phyloP scores from a whole-genome alignment of 2,329 filamentous ascomycete species.

The Botrytis pseudocinerea region DNA sequence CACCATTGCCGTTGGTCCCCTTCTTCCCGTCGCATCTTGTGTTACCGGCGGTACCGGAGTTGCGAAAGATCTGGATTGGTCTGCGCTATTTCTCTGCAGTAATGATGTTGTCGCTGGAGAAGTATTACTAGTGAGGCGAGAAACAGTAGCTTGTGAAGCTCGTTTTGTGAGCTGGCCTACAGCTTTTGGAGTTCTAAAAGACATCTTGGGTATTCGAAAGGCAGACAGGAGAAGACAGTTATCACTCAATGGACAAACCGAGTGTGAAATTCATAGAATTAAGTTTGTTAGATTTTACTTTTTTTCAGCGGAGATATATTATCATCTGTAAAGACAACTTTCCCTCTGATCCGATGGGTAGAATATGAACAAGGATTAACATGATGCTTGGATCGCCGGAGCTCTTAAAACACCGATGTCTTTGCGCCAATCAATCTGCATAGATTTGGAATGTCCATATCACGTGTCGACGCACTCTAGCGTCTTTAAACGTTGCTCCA shows the following conservation, averaged over 20 bases:
- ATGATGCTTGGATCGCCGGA: slow-evolving; percentile 5
- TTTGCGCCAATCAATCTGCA: not conserved
- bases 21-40: slow-evolving; percentile 67
- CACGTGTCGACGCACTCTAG: slow-evolving; percentile 10
- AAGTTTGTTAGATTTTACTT: not conserved
- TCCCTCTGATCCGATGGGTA: slow-evolving; percentile 11
- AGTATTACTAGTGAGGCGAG: slow-evolving; percentile 36
- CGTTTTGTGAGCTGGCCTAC: slow-evolving; percentile 36
- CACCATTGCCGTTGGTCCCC: slow-evolving; percentile 94
- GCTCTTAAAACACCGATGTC: slow-evolving; percentile 6
- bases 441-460: not conserved
- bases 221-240: not conserved
- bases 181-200: slow-evolving; percentile 43
- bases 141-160: slow-evolving; percentile 34
- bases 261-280: not conserved
- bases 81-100: slow-evolving; percentile 41
- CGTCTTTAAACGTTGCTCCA: not conserved
- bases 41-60: slow-evolving; percentile 75
- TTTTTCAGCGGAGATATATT: not conserved
- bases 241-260: not conserved
- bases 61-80: slow-evolving; percentile 52
- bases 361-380: slow-evolving; percentile 16
- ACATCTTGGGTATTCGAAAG: slow-evolving; percentile 40
- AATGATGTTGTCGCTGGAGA: slow-evolving; percentile 39
- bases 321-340: slow-evolving; percentile 11